Evolutionary conservation across 768 basidiomycete genomes (phyloP).

Genomic region (Boletus patriciae): DNA sequence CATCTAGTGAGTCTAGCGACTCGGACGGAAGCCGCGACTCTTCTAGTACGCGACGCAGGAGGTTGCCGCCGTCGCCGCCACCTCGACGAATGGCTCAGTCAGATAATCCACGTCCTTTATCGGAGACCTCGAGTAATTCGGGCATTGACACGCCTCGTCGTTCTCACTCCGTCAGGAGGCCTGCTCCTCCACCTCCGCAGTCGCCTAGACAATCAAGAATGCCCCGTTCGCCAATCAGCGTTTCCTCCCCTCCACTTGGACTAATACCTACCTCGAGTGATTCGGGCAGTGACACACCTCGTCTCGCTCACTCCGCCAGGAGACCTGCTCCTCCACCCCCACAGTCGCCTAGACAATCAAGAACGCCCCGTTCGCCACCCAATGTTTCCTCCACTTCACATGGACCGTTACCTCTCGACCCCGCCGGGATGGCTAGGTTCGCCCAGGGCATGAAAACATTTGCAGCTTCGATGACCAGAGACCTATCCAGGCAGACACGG

Average conservation of each 20-base stretch:
- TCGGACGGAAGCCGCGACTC: neutral
- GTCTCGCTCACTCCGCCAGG: conserved; percentile 1
- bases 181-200: conserved; percentile 6
- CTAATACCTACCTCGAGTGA: neutral
- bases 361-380: neutral
- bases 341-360: neutral
- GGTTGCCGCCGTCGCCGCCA: neutral
- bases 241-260: neutral
- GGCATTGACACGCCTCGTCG: neutral
- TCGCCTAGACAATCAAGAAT: neutral
- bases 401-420: neutral
- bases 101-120: neutral
- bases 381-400: neutral
- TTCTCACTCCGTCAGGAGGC: conserved; percentile 3
- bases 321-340: conserved; percentile 7
- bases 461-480: neutral
- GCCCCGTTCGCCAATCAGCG: neutral
- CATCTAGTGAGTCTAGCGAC: neutral
- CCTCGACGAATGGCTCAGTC: neutral
- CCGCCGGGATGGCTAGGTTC: neutral
- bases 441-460: neutral
- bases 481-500: neutral
- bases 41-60: neutral
- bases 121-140: neutral
- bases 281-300: neutral